Conservation (phyloP, 768 basidiomycete species). For the Polyporus arcularius region DNA sequence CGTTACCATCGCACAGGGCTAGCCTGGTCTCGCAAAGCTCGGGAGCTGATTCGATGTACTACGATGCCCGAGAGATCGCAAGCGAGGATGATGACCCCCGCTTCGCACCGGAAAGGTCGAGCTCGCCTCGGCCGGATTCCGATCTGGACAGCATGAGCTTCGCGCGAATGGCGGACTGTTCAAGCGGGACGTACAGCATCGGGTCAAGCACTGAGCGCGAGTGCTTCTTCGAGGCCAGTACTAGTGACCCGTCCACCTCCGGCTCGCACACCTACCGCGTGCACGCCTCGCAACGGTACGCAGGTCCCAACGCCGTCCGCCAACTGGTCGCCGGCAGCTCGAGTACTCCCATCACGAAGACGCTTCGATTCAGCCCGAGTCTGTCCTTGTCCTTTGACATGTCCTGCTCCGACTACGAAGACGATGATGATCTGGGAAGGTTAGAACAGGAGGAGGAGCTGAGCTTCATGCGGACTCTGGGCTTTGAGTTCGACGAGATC, state of each 20-base stretch:
- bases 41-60: conserved; percentile 5
- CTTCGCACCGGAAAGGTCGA: background rate
- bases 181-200: conserved; percentile 13
- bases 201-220: conserved; percentile 8
- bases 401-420: conserved; percentile 8
- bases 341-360: conserved; percentile 13
- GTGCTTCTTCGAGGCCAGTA: background rate
- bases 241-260: background rate
- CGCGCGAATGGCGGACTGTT: conserved; percentile 22
- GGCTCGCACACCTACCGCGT: conserved; percentile 5
- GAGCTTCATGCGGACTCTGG: conserved; percentile 26
- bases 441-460: conserved; percentile 25
- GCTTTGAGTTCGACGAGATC: conserved; percentile 26
- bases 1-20: background rate
- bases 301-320: conserved; percentile 1
- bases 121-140: conserved; percentile 16
- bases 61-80: conserved; percentile 11
- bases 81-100: conserved; percentile 3
- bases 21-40: conserved; percentile 5
- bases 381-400: conserved; percentile 12
- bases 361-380: conserved; percentile 17
- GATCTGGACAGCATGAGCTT: conserved; percentile 32
- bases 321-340: conserved; percentile 6
- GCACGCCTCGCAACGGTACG: background rate
- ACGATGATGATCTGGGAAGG: background rate